Evolutionary conservation across 352 stramenopile species (phyloP).

Genomic region (Globisporangium paroecandrum): DNA sequence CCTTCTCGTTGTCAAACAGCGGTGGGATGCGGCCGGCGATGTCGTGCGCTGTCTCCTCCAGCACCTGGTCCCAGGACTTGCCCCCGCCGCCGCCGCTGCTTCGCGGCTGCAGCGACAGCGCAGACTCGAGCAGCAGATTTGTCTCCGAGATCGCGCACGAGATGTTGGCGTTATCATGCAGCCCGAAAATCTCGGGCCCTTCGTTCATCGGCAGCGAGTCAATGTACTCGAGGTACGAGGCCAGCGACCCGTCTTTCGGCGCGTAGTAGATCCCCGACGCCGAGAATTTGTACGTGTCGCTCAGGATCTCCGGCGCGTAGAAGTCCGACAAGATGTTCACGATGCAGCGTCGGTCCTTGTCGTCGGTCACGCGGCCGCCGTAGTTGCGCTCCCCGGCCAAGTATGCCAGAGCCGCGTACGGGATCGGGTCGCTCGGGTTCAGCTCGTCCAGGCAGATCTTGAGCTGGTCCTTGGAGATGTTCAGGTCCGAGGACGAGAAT

Average conservation of each 20-base stretch:
- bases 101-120: constrained; percentile 88
- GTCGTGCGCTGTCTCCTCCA: constrained; percentile 86
- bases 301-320: constrained; percentile 74
- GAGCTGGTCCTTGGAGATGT: constrained; percentile 84
- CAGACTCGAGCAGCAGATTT: constrained; percentile 83
- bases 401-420: constrained; percentile 91
- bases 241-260: constrained; percentile 40
- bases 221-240: constrained; percentile 74
- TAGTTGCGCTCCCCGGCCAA: constrained; percentile 95
- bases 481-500: constrained; percentile 80
- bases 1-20: constrained; percentile 90
- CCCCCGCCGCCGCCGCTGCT: constrained; percentile 64
- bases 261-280: constrained; percentile 82
- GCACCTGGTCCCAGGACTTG: constrained; percentile 88
- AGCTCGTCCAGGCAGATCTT: constrained; percentile 82
- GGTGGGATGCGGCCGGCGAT: constrained; percentile 71
- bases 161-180: constrained; percentile 88
- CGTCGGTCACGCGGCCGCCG: constrained; percentile 92
- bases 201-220: constrained; percentile 83
- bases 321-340: constrained; percentile 86
- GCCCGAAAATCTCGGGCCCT: constrained; percentile 80
- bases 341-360: constrained; percentile 90
- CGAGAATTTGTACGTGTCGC: constrained; percentile 77
- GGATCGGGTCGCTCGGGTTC: constrained; percentile 55
- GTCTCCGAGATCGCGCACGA: constrained; percentile 88